Base-by-base conservation (phyloP, 768 basidiomycete species). In the Suillus alpinus region DNA sequence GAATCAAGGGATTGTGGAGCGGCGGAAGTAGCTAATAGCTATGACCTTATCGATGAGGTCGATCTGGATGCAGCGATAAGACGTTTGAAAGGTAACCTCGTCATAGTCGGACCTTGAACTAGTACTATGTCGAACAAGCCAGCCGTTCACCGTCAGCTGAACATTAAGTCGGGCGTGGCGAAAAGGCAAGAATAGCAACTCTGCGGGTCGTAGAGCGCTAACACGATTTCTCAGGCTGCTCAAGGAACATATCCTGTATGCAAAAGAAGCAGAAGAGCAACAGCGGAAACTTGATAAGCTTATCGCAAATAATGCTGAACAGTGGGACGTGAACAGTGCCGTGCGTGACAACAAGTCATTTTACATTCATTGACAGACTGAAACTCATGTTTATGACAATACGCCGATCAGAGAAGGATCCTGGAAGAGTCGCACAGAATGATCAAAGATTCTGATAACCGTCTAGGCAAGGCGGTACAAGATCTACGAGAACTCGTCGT, bases 341-440 rank as follows among this genome's bases (percentile, higher is more conserved):
- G 91, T 91, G 71, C 65, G 87, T 77, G 52, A 40, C 23, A 26
- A 39, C n/a, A 9, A 36, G 16, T 55, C 53, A 55, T 55, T 40
- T 55, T 39, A 55, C 32, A 60, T 39, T 52, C 58, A 53, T 59
- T 32, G 26, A 59, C 56, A 26, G n/a, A 10, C 49, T 50, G 10
- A 50, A 34, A 31, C 49, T 50, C 49, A 50, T 50, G 49, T 50
- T 29, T 32, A 36, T 12, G 31, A 39, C 56, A 40, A 57, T 58
- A 61, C 44, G 56, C 61, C 47, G 59, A 43, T 57, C 68, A 93
- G 91, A 79, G 72, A 58, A 83, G 81, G 68, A 78, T 93, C 77
- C 75, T 87, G 53, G 86, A 90, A 59, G 93, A 95, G 78, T 87
- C 88, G 46, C 76, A 84, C 63, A 92, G 85, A 79, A 92, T 95